Base-by-base conservation (phyloP, 2,329 filamentous ascomycete genomes). In the Nothophaeocryptopus gaeumannii region DNA sequence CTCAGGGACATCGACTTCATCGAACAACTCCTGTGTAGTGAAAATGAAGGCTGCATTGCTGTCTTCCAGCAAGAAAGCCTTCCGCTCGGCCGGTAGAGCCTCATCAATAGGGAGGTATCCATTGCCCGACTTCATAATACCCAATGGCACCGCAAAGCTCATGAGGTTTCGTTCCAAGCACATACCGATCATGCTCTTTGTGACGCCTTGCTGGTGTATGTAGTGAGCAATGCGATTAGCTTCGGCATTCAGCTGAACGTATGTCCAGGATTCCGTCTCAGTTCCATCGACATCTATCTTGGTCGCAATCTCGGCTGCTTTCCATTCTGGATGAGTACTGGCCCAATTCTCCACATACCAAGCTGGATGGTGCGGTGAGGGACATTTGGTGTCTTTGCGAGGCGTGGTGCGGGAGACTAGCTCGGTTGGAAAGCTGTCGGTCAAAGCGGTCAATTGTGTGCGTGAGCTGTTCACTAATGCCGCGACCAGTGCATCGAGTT, bases 21-120 rank as follows among this genome's bases (percentile, higher is more conserved):
- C 43, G 29, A 55, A 32, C 12, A 52, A 40, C 10, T 52, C 49
- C 16, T 33, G 36, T n/a, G 45, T 52, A 4, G 49, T 48, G 30
- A 55, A 50, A 16, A 55, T 14, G 5, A 52, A 42, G 12, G 45
- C 45, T 7, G 53, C 40, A n/a, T 30, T 15, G 35, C 49, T 50
- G 36, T 55, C 53, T 11, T 46, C 39, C 11, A 52, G 33, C 14
- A 55, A 31, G 33, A 50, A 45, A 1, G 31, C 38, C 29, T 52
- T 55, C 12, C 53, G 45, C 34, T 55, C 49, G 4, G 53, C 45
- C 7, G 53, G 53, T 2, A 55, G 10, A 38, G 43, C 50, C 38
- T 55, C 53, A 29, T 55, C 53, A 15, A 55, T 46, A 11, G 53
- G 49, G 10, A 55, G 33, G 34, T 55, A 55, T 16, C 41, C 40